Base-by-base conservation (phyloP, 345 rosid genomes). In the Murraya koenigii region DNA sequence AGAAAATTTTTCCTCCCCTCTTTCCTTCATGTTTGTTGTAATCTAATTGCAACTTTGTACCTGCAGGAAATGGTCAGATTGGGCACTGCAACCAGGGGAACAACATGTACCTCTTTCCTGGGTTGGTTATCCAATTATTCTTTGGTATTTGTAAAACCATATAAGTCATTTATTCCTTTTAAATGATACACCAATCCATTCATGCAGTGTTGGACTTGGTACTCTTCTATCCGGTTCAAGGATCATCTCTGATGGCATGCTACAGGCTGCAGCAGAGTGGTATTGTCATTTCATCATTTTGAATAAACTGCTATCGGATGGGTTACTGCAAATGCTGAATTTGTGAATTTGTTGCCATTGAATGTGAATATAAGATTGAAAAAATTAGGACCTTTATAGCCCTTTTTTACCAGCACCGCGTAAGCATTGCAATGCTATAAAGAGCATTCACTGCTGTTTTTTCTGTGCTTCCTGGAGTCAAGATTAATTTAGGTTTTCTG, bases 181-280 rank as follows among this genome's bases (percentile, higher is more conserved):
- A 38, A 26, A 47, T n/a, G 47, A 22, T 32, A 58, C 32, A 30
- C 68, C n/a, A 25, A 10, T 67, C 38, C 70, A 28, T 71, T 64
- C 60, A 32, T 91, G 84, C 89, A 96, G 98, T 62, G 88, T 96
- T 80, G 99, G 99, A 73, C 98, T 96, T 64, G 99, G 99, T 39
- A 90, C 96, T 86, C 98, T 96, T 74, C 92, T 96, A 69, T 92
- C 98, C 52, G 98, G 99, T 74, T 87, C 98, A 39, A 89, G 95
- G 83, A 89, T 90, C 26, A 76, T 96, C 64, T 89, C 98, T 32
- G 97, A 92, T 70, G 97, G 99, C 80, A 96, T 96, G 99, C 95
- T 96, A 80, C 99, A 94, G 87, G 99, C 97, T 33, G 99, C 99
- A 77, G 92, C 97, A 13, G 98, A 94, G 84, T 90, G 98, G 99